Conservation (phyloP, 1,284 basidiomycete species). For the Microbotryum intermedium region DNA sequence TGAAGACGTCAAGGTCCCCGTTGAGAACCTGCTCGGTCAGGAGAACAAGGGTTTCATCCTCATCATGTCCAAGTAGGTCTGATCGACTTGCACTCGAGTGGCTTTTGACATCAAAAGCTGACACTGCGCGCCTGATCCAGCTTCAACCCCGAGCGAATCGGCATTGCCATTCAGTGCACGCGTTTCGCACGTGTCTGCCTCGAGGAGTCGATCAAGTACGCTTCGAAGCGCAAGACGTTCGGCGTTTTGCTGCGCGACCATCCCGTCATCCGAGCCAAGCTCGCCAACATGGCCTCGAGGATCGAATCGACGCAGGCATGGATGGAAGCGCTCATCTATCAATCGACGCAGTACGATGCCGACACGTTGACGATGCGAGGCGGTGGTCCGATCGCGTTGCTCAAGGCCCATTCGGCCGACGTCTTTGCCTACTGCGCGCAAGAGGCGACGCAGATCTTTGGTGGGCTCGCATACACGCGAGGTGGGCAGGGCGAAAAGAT, state of each 20-base stretch:
- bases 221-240: conserved; percentile 33
- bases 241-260: conserved; percentile 31
- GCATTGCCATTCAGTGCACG: conserved; percentile 32
- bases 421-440: conserved; percentile 24
- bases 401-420: conserved; percentile 28
- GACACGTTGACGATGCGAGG: conserved; percentile 25
- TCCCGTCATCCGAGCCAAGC: conserved; percentile 34
- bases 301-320: conserved; percentile 32
- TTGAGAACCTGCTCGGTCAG: conserved; percentile 36
- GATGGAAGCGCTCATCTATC: conserved; percentile 29
- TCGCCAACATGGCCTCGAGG: conserved; percentile 30
- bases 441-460: conserved; percentile 33
- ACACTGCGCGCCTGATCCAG: not conserved
- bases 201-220: conserved; percentile 29
- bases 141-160: conserved; percentile 14
- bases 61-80: conserved; percentile 28
- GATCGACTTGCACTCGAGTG: not conserved
- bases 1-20: conserved; percentile 38
- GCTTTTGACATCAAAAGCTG: not conserved
- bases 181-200: conserved; percentile 25
- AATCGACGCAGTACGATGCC: conserved; percentile 19
- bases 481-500: conserved; percentile 33
- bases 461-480: conserved; percentile 29
- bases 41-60: conserved; percentile 27
- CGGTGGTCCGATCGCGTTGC: conserved; percentile 27